Evolutionary conservation across 148 eudicot genomes (phyloP), one percentile per base, ranked within the genome.

Genomic region (Simmondsia chinensis): DNA sequence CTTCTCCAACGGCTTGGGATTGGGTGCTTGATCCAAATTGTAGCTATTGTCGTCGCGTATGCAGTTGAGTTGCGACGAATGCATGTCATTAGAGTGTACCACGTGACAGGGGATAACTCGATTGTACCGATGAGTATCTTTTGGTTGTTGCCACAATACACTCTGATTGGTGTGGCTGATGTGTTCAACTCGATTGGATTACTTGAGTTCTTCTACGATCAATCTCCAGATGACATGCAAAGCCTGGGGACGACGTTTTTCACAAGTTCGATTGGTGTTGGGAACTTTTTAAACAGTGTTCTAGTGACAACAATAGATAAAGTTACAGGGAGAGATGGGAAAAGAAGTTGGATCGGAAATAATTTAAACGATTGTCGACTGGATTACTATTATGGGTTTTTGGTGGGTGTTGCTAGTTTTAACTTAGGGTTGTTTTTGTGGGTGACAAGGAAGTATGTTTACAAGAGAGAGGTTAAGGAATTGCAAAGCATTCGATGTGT

Each of bases 171-270:
- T 3, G 60, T 82, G n/a, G 96, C 84, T 0, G 96, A 87, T 27
- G 94, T 87, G 33, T 87, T 87, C 33, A 79, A 71, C 23, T 76
- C 82, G 1, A 79, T 87, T 28, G 96, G 96, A 1, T 46, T 79
- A 68, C 59, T 87, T 10, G 96, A 87, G 60, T 87, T 87, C 22
- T 82, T 87, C 66, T 87, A 87, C n/a, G 96, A 87, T 18, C 96
- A 87, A 31, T 76, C 94, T 0, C 96, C 96, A 0, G 82, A 79
- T 15, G 96, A 87, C 48, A 79, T 79, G 88, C 87, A 76, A 43
- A 87, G 96, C 55, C 63, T 87, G 0, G 96, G 96, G 60, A 87
- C 96, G 3, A 87, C 94, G 4, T 87, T 79, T 40, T 87, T 79
- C 42, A 87, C 94, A 0, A 87, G 94, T 21, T 71, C 88, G 28